These are phyloP conservation scores for Picea sitchensis DNA, from an alignment of 75 land plant species.

Conservation along the genomic window DNA sequence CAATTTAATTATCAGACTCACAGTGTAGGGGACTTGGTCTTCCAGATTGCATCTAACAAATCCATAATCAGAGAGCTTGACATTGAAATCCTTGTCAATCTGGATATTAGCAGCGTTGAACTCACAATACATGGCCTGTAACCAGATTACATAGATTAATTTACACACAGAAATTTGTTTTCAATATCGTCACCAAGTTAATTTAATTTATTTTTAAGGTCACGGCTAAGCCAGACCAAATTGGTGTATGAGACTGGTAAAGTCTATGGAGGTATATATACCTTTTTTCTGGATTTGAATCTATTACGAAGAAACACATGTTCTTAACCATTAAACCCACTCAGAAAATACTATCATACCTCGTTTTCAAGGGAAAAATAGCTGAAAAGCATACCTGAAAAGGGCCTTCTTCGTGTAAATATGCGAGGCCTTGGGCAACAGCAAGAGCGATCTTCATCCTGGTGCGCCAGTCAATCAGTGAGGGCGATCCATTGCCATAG, in stretches of 20 bases:
- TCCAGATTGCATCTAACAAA: constrained; percentile 39
- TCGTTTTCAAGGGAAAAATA: neutral
- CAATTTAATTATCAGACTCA: neutral
- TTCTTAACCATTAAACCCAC: too few relatives aligned
- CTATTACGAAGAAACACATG: too few relatives aligned
- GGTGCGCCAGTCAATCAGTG: constrained; percentile 30
- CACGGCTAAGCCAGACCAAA: too few relatives aligned
- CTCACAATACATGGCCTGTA: constrained; percentile 81
- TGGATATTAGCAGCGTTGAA: constrained; percentile 77
- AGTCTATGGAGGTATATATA: too few relatives aligned
- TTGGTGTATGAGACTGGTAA: too few relatives aligned
- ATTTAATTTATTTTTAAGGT: too few relatives aligned
- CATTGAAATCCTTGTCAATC: constrained; percentile 79
- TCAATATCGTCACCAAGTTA: too few relatives aligned
- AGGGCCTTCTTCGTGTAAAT: constrained; percentile 30
- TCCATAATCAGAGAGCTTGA: constrained; percentile 86
- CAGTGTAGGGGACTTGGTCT: constrained; percentile 29
- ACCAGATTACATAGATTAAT: neutral
- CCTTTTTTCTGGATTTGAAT: too few relatives aligned
- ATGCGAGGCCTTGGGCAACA: constrained; percentile 37
- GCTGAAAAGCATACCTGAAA: constrained; percentile 13
- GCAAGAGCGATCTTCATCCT: constrained; percentile 31
- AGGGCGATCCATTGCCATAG: neutral
- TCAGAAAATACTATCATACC: too few relatives aligned
- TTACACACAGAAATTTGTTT: too few relatives aligned